Base-by-base conservation (phyloP, 345 rosid genomes). In the Ricinus communis region DNA sequence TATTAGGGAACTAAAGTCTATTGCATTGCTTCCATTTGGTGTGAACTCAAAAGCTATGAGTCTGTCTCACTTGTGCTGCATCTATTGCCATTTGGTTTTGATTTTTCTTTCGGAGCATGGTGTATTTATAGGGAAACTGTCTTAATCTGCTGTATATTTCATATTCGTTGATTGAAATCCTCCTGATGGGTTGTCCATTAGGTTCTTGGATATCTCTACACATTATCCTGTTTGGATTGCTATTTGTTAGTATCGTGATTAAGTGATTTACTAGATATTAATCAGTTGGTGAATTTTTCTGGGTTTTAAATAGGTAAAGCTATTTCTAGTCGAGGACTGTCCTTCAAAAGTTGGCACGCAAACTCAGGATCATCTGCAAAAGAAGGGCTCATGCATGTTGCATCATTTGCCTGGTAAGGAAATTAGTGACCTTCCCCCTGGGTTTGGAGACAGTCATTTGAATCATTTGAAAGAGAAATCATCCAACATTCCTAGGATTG, bases 311-410 rank as follows among this genome's bases (percentile, higher is more conserved):
- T 61, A 89, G 93, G 90, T 85, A 67, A 85, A 70, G 86, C 51
- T 76, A 33, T 87, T 87, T 76, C 53, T 69, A 45, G 22, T 47
- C 4, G 88, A 85, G 36, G 90, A 87, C 6, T 74, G 77, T 76
- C 93, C 93, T 14, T 80, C 81, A 14, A 50, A 84, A 74, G 85
- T 87, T 65, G 79, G 83, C 14, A 8, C 21, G 31, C 76, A 77
- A 68, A 49, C 70, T 70, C 81, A 43, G 51, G 62, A 54, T 59
- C 69, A 24, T 36, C 66, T n/a, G 67, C 69, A 59, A 31, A 70
- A 56, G 30, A 81, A 74, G 43, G 3, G 74, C 41, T 62, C 76
- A 21, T 6, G 5, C 28, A 54, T 55, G 50, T 54, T 38, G n/a
- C 82, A 49, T 30, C 41, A 45, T 63, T 66, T 78, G 10, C 55